Percentiles rank a stretch among this genome's conserved stretches.
phyloP scores from a whole-genome alignment of 495 filamentous ascomycete genomes.

The Sordaria brevicollis region DNA sequence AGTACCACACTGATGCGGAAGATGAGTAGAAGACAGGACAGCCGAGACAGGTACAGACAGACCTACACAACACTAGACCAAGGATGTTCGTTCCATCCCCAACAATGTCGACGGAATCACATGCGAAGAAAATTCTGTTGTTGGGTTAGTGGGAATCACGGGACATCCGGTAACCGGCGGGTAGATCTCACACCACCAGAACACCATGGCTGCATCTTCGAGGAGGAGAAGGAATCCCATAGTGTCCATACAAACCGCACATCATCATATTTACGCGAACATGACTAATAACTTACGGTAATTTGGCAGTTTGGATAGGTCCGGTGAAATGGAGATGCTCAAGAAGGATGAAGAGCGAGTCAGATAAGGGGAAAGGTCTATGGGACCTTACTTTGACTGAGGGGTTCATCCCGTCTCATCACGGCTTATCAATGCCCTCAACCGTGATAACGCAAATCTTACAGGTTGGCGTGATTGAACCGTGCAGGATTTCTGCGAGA shows the following conservation, averaged over 20 bases:
- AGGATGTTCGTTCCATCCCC: background rate
- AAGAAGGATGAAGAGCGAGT: background rate
- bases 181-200: background rate
- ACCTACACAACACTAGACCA: background rate
- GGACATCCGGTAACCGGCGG: background rate
- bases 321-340: background rate
- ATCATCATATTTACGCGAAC: background rate
- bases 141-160: background rate
- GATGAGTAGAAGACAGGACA: conserved; percentile 2
- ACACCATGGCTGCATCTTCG: too few species aligned
- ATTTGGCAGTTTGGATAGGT: background rate
- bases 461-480: background rate
- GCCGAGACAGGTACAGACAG: background rate
- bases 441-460: background rate
- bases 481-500: background rate
- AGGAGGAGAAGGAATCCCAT: background rate
- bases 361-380: background rate
- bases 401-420: background rate
- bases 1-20: conserved; percentile 19
- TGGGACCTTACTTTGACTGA: too few species aligned
- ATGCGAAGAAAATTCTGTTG: background rate
- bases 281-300: background rate
- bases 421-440: background rate
- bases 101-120: background rate
- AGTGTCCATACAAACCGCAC: background rate